Evolutionary conservation across 176 grass and related monocot species (phyloP), one percentile per base, ranked within the genome.

Genomic region (Eragrostis curvula): DNA sequence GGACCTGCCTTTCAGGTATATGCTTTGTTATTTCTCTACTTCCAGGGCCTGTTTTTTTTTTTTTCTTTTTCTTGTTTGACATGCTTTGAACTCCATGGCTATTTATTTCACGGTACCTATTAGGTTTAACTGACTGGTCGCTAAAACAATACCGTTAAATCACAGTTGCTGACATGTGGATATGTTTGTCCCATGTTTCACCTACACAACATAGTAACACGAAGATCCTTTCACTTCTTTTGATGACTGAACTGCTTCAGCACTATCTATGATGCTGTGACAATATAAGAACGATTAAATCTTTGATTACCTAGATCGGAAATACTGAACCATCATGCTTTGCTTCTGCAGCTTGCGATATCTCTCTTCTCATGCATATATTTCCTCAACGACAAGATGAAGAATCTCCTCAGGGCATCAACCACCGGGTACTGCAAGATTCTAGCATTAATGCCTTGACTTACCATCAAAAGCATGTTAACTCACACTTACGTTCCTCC

Each of bases 361-460:
- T 96, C 96, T 5, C 89, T 99, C 55, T 79, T 99, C 68, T 86
- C 93, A 0, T 99, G 93, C 80, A 96, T 99, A 81, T 96, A 93
- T 80, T 96, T 99, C 79, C 93, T 99, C 81, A 96, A 99, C 28
- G 96, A 96, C 18, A 99, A 99, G 88, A 99, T 96, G 96, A 99
- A 99, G 83, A 89, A 90, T 41, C 82, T 89, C 58, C 60, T 83
- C 46, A 91, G 96, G 79, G 96, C 96, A 8, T 96, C 86, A 8
- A 61, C 70, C 12, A 99, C 91, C 52, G 96, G 96, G 96, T 99
- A 96, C 44, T 41, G 13, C 47, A 45, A 61, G 16, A 57, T 85
- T 30, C 61, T 66, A 27, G 49, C 53, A 17, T 40, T 59, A 29
- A 18, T 28, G 2, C 65, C 28, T 60, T 77, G 13, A 70, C 20